Evolutionary conservation across 768 basidiomycete species (phyloP).

Genomic region (Antrodiella citrinella): DNA sequence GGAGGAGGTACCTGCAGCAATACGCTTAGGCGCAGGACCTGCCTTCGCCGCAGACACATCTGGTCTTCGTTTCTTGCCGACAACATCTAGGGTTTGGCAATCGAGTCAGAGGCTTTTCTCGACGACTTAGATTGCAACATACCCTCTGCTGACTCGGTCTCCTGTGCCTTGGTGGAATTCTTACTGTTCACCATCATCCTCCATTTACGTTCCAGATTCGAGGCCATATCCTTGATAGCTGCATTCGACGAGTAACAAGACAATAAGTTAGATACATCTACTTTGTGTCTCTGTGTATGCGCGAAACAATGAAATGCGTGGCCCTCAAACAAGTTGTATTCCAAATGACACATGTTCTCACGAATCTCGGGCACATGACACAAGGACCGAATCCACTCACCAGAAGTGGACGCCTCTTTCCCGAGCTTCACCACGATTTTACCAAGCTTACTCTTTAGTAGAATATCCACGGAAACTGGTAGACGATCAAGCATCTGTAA

Average conservation of each 20-base stretch:
- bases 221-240: conserved; percentile 94
- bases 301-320: not conserved
- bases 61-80: conserved; percentile 70
- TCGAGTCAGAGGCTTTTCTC: no score
- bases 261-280: conserved; percentile 61
- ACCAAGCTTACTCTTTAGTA: conserved; percentile 69
- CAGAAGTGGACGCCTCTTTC: conserved; percentile 68
- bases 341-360: not conserved
- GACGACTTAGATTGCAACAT: no score
- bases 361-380: not conserved
- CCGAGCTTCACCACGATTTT: conserved; percentile 71
- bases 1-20: conserved; percentile 37
- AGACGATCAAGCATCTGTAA: conserved; percentile 75
- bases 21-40: conserved; percentile 53
- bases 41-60: conserved; percentile 38
- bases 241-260: conserved; percentile 37
- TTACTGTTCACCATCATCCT: conserved; percentile 46
- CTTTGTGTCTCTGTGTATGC: not conserved
- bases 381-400: conserved; percentile 44
- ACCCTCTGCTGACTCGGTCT: conserved; percentile 46
- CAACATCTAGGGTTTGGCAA: conserved; percentile 49
- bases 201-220: conserved; percentile 82
- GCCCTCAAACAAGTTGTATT: not conserved
- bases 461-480: conserved; percentile 60
- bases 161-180: conserved; percentile 30